phyloP scores from a whole-genome alignment of 1,139 yeast genomes.

The Eremothecium coryli region DNA sequence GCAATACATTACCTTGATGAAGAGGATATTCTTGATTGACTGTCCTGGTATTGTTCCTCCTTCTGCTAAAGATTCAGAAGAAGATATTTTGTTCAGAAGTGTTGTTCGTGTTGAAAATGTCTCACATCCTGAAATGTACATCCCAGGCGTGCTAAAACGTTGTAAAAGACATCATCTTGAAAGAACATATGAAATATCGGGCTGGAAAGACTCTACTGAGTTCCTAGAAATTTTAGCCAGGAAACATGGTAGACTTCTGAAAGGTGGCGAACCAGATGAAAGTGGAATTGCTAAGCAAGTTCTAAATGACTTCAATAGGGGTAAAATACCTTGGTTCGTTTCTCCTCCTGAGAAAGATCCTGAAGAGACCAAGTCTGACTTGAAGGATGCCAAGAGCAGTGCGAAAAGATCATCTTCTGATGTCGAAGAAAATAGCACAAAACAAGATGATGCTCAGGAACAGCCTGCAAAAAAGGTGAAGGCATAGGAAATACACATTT shows the following conservation, averaged over 20 bases:
- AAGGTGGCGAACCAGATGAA: conserved; percentile 98
- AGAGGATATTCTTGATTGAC: conserved; percentile 86
- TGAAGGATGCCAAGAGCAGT: not conserved
- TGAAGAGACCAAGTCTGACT: not conserved
- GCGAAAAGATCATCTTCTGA: not conserved
- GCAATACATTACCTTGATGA: conserved; percentile 97
- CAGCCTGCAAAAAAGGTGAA: not conserved
- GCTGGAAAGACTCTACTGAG: conserved; percentile 80
- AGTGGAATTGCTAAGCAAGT: conserved; percentile 85
- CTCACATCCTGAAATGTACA: conserved; percentile 88
- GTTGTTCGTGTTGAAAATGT: conserved; percentile 98
- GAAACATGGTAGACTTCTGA: conserved; percentile 82
- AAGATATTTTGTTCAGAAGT: conserved; percentile 93
- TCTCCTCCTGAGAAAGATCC: conserved; percentile 61
- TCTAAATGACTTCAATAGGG: conserved; percentile 90
- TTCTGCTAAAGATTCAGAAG: conserved; percentile 73
- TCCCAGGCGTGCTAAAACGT: conserved; percentile 75
- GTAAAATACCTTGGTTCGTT: conserved; percentile 96
- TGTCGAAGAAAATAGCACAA: not conserved
- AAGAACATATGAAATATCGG: conserved; percentile 88
- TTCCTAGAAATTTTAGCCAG: conserved; percentile 86
- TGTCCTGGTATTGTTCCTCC: conserved; percentile 99
- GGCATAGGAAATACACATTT: not conserved
- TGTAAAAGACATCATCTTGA: conserved; percentile 88
- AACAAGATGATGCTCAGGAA: not conserved